Evolutionary conservation across 176 grass and related monocot genomes (phyloP).

Genomic region (Pontederia crassipes): DNA sequence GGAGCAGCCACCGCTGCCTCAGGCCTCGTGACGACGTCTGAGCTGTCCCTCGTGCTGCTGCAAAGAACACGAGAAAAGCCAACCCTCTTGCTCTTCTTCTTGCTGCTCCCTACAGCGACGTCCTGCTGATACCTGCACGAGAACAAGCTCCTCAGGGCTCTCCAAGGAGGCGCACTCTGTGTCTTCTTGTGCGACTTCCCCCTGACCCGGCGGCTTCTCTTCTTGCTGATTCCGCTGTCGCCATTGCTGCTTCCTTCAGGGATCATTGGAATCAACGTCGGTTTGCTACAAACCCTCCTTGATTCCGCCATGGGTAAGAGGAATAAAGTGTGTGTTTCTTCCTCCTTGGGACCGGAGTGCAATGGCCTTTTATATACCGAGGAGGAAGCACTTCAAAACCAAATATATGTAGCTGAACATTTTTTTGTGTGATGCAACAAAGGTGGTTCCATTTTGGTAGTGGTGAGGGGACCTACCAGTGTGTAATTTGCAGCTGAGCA

Average conservation of each 20-base stretch:
- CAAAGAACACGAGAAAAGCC: conserved; percentile 26
- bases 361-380: background rate
- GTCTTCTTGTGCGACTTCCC: background rate
- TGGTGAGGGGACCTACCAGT: background rate
- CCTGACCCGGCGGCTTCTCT: background rate
- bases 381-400: background rate
- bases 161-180: background rate
- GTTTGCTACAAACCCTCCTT: conserved; percentile 1
- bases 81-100: conserved; percentile 27
- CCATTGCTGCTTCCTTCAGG: conserved; percentile 19
- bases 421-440: conserved; percentile 5
- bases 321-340: background rate
- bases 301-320: conserved; percentile 35
- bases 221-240: background rate
- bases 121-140: conserved; percentile 4
- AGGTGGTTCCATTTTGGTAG: conserved; percentile 9
- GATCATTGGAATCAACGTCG: background rate
- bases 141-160: conserved; percentile 16
- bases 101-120: background rate
- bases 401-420: background rate
- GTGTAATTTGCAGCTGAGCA: too few species aligned
- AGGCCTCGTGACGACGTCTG: conserved; percentile 10
- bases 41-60: conserved; percentile 50
- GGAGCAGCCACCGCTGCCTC: background rate
- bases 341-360: background rate